phyloP scores from a whole-genome alignment of 108 stramenopile species.

The Fragilaria radians region DNA sequence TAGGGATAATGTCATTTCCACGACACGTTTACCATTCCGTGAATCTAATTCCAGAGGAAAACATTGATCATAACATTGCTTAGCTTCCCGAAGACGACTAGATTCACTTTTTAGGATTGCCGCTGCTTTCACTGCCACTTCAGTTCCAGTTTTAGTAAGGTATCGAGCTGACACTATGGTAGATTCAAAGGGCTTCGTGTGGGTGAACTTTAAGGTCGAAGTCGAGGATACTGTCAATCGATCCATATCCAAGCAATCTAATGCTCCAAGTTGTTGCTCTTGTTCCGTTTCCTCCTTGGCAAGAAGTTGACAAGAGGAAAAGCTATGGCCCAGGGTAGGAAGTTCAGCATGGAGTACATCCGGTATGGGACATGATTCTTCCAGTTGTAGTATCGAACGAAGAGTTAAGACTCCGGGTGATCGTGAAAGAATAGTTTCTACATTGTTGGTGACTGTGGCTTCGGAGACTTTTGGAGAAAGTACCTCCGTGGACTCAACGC shows the following conservation, averaged over 20 bases:
- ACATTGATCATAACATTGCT: constrained; percentile 29
- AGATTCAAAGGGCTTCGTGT: constrained; percentile 55
- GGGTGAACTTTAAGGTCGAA: constrained; percentile 38
- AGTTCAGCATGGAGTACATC: constrained; percentile 28
- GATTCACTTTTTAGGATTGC: neutral
- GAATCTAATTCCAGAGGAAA: constrained; percentile 39
- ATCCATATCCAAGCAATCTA: constrained; percentile 26
- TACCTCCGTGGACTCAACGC: constrained; percentile 4
- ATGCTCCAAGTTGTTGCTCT: constrained; percentile 8
- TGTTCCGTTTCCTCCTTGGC: constrained; percentile 20
- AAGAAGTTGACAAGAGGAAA: constrained; percentile 61
- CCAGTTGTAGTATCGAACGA: constrained; percentile 25
- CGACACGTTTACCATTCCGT: constrained; percentile 79
- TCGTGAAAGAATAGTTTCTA: neutral
- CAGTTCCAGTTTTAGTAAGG: constrained; percentile 55
- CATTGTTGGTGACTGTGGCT: neutral
- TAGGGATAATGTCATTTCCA: constrained; percentile 67
- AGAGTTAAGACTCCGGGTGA: constrained; percentile 26
- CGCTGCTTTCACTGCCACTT: constrained; percentile 30
- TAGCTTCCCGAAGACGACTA: constrained; percentile 20
- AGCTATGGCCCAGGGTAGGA: constrained; percentile 34
- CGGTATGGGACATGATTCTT: constrained; percentile 18
- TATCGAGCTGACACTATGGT: constrained; percentile 57
- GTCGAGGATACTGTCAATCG: constrained; percentile 46
- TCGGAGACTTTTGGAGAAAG: neutral